Conservation (phyloP, 805 yeast species). For the Kregervanrija fluxuum region DNA sequence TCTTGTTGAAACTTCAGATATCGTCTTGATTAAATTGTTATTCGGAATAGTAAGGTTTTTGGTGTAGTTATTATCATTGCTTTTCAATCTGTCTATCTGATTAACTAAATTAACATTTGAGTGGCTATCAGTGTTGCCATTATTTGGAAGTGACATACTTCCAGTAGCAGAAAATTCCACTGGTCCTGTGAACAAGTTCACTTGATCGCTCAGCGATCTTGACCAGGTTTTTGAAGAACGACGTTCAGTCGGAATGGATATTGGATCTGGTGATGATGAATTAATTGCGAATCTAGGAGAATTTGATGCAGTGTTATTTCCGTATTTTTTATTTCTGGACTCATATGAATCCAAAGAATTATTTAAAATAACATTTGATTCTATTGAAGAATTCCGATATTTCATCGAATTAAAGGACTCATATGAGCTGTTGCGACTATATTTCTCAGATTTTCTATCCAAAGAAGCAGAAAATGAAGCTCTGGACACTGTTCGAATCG, state of each 20-base stretch:
- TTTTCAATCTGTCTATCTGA: not conserved
- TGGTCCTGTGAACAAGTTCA: constrained; percentile 29
- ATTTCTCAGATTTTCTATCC: not conserved
- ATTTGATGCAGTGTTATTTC: not conserved
- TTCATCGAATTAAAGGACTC: not conserved
- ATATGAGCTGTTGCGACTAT: constrained; percentile 3
- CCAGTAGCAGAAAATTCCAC: constrained; percentile 24
- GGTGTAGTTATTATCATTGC: constrained; percentile 1
- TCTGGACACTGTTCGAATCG: constrained; percentile 24
- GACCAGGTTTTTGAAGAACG: constrained; percentile 22
- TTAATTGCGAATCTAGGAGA: constrained; percentile 8
- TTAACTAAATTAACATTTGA: not conserved
- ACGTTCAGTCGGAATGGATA: constrained; percentile 1
- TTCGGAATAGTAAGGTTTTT: constrained; percentile 13
- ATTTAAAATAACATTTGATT: constrained; percentile 2
- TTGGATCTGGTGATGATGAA: constrained; percentile 9
- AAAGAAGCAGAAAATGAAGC: not conserved
- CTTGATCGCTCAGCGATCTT: constrained; percentile 37
- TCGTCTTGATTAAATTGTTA: constrained; percentile 17
- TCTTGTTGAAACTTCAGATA: constrained; percentile 26
- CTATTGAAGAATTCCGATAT: not conserved
- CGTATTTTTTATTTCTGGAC: constrained; percentile 17
- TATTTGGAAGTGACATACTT: constrained; percentile 23
- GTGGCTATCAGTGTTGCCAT: constrained; percentile 7
- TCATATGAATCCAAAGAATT: constrained; percentile 20